phyloP scores from a whole-genome alignment of 169 alveolate species.

The Plasmodium ovale region DNA sequence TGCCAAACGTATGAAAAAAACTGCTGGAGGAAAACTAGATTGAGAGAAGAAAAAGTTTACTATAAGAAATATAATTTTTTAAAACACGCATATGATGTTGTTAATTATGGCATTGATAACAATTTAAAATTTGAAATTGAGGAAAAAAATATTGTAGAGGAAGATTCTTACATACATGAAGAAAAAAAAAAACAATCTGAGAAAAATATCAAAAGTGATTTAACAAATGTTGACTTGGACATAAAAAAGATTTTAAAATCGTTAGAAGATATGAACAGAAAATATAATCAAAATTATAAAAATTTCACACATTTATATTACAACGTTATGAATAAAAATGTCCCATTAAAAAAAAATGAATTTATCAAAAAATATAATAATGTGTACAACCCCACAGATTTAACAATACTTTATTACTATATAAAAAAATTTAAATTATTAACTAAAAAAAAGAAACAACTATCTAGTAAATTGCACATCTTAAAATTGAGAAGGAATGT shows the following conservation, averaged over 20 bases:
- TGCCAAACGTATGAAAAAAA: slow-evolving; percentile 75
- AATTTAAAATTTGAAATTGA: slow-evolving; percentile 60
- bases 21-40: slow-evolving; percentile 76
- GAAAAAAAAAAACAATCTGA: slow-evolving; percentile 22
- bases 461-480: slow-evolving; percentile 32
- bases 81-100: slow-evolving; percentile 70
- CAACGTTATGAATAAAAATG: slow-evolving; percentile 54
- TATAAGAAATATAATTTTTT: slow-evolving; percentile 72
- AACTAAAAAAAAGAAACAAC: slow-evolving; percentile 42
- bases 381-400: slow-evolving; percentile 48
- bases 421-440: slow-evolving; percentile 58
- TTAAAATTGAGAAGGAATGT: slow-evolving; percentile 52
- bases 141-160: slow-evolving; percentile 63
- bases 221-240: slow-evolving; percentile 23
- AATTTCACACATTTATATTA: slow-evolving; percentile 44
- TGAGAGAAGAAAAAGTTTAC: slow-evolving; percentile 73
- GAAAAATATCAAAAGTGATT: slow-evolving; percentile 37
- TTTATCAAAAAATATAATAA: slow-evolving; percentile 67
- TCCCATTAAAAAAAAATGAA: slow-evolving; percentile 49
- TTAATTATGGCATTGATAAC: slow-evolving; percentile 70
- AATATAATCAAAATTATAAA: slow-evolving; percentile 60
- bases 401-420: slow-evolving; percentile 58
- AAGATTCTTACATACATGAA: slow-evolving; percentile 59
- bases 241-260: slow-evolving; percentile 39
- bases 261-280: slow-evolving; percentile 39